These are phyloP conservation scores for Chenopodium quinoa DNA, from an alignment of 148 eudicot species.

Conservation along the genomic window DNA sequence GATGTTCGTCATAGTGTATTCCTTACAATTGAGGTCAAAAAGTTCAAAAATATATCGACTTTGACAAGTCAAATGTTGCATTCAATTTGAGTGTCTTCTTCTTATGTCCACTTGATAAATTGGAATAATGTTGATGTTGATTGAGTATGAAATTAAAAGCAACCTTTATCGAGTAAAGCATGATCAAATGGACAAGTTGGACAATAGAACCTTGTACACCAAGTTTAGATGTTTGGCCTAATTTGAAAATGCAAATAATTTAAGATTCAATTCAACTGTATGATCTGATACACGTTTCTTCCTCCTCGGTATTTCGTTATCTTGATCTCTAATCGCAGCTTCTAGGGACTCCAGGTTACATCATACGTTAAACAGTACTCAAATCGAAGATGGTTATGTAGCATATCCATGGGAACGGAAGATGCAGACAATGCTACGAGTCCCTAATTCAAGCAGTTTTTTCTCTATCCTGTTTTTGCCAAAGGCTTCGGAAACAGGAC, in stretches of 20 bases:
- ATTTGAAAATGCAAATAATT: background rate
- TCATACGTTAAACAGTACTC: slow-evolving; percentile 45
- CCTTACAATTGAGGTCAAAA: too few species aligned
- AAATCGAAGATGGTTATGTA: slow-evolving; percentile 67
- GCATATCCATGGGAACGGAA: slow-evolving; percentile 77
- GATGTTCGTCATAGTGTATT: too few species aligned
- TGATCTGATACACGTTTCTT: background rate
- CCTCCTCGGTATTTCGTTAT: background rate
- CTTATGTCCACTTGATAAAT: too few species aligned
- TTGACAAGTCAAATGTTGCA: too few species aligned
- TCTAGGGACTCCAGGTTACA: slow-evolving; percentile 66
- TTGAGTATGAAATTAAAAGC: too few species aligned
- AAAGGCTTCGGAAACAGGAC: slow-evolving; percentile 43
- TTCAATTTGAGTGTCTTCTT: too few species aligned
- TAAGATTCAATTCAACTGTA: background rate
- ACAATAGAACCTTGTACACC: too few species aligned
- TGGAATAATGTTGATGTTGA: background rate
- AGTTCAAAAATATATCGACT: too few species aligned
- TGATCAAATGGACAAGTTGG: too few species aligned
- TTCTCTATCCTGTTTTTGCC: slow-evolving; percentile 75
- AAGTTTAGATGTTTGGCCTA: too few species aligned
- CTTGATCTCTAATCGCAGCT: slow-evolving; percentile 35
- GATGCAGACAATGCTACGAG: slow-evolving; percentile 57
- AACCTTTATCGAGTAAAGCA: background rate
- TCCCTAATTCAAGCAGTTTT: slow-evolving; percentile 73